Evolutionary conservation across 371 early-diverging fungal genomes (phyloP), one percentile per base, ranked within the genome.

Genomic region (Circinella umbellata): DNA sequence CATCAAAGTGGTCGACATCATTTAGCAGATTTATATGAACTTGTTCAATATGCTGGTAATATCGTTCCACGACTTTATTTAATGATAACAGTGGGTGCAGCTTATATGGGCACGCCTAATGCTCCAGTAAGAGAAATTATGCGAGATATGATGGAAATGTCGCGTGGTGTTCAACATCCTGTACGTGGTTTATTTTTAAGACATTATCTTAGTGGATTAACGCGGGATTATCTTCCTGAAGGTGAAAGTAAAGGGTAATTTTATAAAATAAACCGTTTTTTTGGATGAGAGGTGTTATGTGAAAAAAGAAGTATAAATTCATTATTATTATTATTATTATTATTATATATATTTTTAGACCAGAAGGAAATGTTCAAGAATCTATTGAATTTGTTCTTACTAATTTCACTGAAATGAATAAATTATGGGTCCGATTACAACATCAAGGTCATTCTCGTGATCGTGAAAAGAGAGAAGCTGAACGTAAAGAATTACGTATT

Each of bases 391-490:
- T 98, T 73, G 94, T 95, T 66, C 84, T 99, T 55, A 94, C 93
- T 39, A 98, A 99, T 76, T 97, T 98, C 79, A 93, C 94, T 51
- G 98, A 99, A 82, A 99, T 97, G 98, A 98, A 98, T 84, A 99
- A 98, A 82, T 88, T 99, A 11, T 99, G 99, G 99, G 98, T 99
- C 15, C 92, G 99, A 0, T 80, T 97, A 65, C 99, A 99, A 81
- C 94, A 96, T 81, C 96, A 96, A 75, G 99, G 99, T 4, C 92
- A 94, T 74, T 91, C 93, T 46, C 86, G 94, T 17, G 99, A 98
- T 75, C 89, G 94, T n/a, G 96, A 94, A 75, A 94, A 92, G 79
- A 84, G 98, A 48, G 97, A 98, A 78, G 88, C 91, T 67, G 99
- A 98, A 87, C 91, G 99, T 42, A 91, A 92, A 71, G 98, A 99